A percentile compares a stretch with the other conserved stretches of the same genome.
Conservation (phyloP, 257 asterid genomes). For the Solanum paucissectum region DNA sequence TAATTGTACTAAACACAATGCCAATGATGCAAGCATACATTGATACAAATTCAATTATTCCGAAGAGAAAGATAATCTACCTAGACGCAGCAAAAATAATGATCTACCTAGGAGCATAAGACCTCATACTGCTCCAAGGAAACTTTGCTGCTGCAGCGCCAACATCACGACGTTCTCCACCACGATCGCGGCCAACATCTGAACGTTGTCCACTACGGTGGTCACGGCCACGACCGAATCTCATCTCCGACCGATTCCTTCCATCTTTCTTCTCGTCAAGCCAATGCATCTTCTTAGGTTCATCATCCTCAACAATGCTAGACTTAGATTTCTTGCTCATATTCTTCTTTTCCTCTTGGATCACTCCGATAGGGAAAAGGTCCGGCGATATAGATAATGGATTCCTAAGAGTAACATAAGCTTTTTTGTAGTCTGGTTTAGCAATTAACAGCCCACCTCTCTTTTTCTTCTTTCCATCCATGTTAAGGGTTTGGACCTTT, state of each 20-base stretch:
- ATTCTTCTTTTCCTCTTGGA: conserved; percentile 56
- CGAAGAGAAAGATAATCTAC: not conserved
- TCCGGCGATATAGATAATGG: conserved; percentile 72
- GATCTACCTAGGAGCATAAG: conserved; percentile 30
- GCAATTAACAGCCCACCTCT: conserved; percentile 68
- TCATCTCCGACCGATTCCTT: conserved; percentile 17
- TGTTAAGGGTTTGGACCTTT: conserved; percentile 73
- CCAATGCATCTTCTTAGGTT: conserved; percentile 79
- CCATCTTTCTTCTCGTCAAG: conserved; percentile 48
- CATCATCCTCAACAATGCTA: conserved; percentile 66
- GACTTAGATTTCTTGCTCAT: conserved; percentile 47
- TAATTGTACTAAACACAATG: not conserved
- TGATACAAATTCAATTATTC: not conserved
- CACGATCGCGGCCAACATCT: not conserved
- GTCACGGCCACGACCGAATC: conserved; percentile 1
- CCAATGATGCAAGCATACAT: not conserved
- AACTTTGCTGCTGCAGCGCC: conserved; percentile 36
- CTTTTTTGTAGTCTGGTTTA: conserved; percentile 80
- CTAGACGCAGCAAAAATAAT: not conserved
- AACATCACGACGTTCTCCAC: not conserved
- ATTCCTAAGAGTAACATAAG: conserved; percentile 61
- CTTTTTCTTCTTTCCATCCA: conserved; percentile 95
- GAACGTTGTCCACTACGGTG: not conserved
- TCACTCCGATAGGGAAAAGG: conserved; percentile 50
- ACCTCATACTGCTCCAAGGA: conserved; percentile 84